phyloP scores from a whole-genome alignment of 371 early-diverging fungal genomes.

The Mucor indicus region DNA sequence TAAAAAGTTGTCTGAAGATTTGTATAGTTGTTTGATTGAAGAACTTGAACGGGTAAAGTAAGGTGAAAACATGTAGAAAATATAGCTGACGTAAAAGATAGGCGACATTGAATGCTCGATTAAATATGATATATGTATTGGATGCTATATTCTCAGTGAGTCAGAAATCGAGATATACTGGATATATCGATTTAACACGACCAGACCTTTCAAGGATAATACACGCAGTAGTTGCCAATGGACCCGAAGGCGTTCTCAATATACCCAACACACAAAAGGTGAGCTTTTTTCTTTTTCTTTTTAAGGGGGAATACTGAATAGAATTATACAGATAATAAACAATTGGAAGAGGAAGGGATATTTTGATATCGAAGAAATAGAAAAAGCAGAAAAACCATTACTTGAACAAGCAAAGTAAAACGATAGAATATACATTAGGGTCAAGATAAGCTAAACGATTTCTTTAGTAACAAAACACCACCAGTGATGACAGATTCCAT shows the following conservation, averaged over 20 bases:
- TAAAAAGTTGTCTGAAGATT: conserved; percentile 64
- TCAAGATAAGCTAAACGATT: no score
- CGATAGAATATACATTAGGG: no score
- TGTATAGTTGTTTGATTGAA: conserved; percentile 74
- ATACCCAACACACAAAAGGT: conserved; percentile 68
- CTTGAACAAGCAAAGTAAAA: conserved; percentile 23
- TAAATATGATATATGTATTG: conserved; percentile 74
- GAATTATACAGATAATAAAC: conserved; percentile 38
- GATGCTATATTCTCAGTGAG: conserved; percentile 67
- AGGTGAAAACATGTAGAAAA: not conserved
- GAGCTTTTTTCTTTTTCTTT: no score
- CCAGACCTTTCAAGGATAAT: conserved; percentile 57
- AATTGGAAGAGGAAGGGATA: conserved; percentile 43
- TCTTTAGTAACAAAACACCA: no score
- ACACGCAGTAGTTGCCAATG: conserved; percentile 59
- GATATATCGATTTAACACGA: conserved; percentile 61
- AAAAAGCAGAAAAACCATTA: conserved; percentile 50
- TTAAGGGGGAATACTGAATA: no score
- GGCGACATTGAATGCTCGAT: conserved; percentile 59
- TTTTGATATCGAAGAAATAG: conserved; percentile 41
- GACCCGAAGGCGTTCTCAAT: conserved; percentile 68
- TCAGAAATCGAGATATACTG: conserved; percentile 48
- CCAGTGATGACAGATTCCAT: conserved; percentile 33
- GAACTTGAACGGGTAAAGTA: conserved; percentile 62
- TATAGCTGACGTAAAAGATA: conserved; percentile 28